Percentiles rank a stretch among this genome's conserved stretches.
Evolutionary conservation across 371 early-diverging fungal genomes (phyloP).

Genomic region (Apophysomyces ossiformis): DNA sequence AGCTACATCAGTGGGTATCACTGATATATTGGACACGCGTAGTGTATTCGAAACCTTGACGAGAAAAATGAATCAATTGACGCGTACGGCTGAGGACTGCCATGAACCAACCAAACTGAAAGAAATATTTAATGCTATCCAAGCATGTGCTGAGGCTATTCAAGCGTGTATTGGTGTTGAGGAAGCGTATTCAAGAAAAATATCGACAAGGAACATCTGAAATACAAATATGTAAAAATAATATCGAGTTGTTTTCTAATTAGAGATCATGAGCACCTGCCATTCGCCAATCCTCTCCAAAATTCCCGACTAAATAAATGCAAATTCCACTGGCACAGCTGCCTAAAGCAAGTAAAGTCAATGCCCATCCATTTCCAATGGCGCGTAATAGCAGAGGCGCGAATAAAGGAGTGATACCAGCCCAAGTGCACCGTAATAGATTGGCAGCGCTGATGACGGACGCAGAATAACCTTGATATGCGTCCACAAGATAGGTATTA

Average conservation of each 20-base stretch:
- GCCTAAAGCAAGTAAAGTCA: slow-evolving; percentile 40
- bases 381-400: slow-evolving; percentile 36
- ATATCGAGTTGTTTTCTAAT: background rate
- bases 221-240: background rate
- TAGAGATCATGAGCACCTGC: slow-evolving; percentile 1
- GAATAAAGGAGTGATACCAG: slow-evolving; percentile 44
- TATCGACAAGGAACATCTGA: background rate
- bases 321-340: slow-evolving; percentile 38
- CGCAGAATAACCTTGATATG: slow-evolving; percentile 45
- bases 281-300: slow-evolving; percentile 24
- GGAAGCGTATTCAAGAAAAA: background rate
- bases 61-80: background rate
- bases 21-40: background rate
- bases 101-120: background rate
- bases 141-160: slow-evolving; percentile 7
- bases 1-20: background rate
- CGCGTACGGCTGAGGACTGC: background rate
- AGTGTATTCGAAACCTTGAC: background rate
- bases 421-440: slow-evolving; percentile 45
- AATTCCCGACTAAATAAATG: slow-evolving; percentile 30
- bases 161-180: slow-evolving; percentile 4
- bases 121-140: slow-evolving; percentile 7
- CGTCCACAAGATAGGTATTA: slow-evolving; percentile 52
- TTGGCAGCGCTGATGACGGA: slow-evolving; percentile 50
- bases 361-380: slow-evolving; percentile 55